Evolutionary conservation across 352 stramenopile genomes (phyloP).

Genomic region (Pythium apleroticum): DNA sequence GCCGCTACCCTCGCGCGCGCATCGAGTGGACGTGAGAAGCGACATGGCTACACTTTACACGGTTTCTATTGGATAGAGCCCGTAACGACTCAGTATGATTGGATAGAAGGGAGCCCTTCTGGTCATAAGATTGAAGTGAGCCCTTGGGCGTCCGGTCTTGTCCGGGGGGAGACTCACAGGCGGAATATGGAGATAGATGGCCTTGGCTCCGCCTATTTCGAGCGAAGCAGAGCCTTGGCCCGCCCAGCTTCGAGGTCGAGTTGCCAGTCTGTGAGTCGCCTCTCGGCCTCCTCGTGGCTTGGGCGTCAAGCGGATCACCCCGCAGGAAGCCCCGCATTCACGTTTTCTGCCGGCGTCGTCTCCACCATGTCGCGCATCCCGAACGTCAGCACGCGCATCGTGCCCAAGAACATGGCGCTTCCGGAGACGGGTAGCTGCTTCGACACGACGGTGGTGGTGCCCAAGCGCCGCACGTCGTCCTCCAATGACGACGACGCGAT

Average conservation of each 20-base stretch:
- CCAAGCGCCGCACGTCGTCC: conserved; percentile 72
- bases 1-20: conserved; percentile 56
- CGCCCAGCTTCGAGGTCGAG: conserved; percentile 6
- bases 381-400: conserved; percentile 82
- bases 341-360: conserved; percentile 21
- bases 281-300: background rate
- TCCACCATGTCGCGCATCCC: conserved; percentile 68
- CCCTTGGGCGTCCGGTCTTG: background rate
- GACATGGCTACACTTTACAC: background rate
- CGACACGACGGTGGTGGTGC: conserved; percentile 81
- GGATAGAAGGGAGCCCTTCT: background rate
- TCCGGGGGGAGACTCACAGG: no score
- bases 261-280: background rate
- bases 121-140: conserved; percentile 2
- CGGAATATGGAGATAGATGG: background rate
- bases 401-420: conserved; percentile 70
- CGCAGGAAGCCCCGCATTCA: conserved; percentile 14
- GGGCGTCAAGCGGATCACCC: background rate
- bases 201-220: background rate
- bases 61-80: conserved; percentile 3
- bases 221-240: background rate
- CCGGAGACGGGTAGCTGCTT: conserved; percentile 94
- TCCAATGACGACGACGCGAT: conserved; percentile 64
- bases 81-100: background rate
- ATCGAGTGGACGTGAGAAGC: conserved; percentile 63